phyloP scores from a whole-genome alignment of 331 rosid species.

The Pyracantha coccinea region DNA sequence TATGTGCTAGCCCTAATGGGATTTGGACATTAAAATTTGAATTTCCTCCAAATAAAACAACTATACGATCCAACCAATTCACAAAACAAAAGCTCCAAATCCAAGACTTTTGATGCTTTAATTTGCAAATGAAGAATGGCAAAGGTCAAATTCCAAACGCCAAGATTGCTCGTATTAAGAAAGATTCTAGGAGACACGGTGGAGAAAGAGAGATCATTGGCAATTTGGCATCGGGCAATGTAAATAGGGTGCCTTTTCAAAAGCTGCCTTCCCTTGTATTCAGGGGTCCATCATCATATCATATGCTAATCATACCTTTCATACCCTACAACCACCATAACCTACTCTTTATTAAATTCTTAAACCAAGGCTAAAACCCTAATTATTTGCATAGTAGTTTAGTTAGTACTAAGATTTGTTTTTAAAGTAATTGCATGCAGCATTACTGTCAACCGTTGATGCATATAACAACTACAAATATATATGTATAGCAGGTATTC shows the following conservation, averaged over 20 bases:
- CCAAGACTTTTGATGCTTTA: background rate
- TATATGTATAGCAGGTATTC: too few species aligned
- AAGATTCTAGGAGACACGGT: background rate
- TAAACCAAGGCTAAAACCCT: background rate
- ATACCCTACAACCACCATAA: background rate
- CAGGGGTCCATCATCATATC: conserved; percentile 1
- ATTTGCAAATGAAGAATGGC: background rate
- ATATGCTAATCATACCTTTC: background rate
- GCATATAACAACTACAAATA: too few species aligned
- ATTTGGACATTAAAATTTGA: background rate
- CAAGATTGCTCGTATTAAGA: background rate
- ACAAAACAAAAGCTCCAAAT: conserved; percentile 9
- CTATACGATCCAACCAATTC: background rate
- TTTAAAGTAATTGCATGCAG: too few species aligned
- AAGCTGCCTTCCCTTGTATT: background rate
- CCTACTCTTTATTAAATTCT: background rate
- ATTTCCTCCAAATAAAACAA: background rate
- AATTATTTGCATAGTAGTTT: too few species aligned
- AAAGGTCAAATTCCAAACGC: background rate
- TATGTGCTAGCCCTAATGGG: background rate
- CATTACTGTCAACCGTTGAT: too few species aligned
- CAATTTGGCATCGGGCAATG: background rate
- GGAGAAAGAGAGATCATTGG: background rate
- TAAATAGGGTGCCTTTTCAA: background rate
- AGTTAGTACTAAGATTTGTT: too few species aligned